Evolutionary conservation across 23 red algal species (phyloP), one percentile per base, ranked within the genome.

Genomic region (Gracilariopsis chorda): DNA sequence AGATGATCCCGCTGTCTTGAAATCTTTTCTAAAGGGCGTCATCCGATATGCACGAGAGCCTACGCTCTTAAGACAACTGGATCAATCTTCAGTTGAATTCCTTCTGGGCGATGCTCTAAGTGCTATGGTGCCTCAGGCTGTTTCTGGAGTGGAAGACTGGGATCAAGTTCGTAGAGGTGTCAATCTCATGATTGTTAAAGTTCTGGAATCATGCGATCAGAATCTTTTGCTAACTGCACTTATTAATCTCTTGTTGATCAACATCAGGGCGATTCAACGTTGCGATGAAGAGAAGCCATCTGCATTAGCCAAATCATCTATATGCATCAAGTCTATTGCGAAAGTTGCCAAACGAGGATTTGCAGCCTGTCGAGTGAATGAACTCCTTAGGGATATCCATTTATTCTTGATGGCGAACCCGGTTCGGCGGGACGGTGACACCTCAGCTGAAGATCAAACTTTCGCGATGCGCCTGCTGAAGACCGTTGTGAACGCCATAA

Each of bases 111-210:
- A 91, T 82, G 88, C 77, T 1, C 74, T 91, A 19, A 70, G 82
- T 53, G 88, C 88, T 42, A 91, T 91, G 88, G 53, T 91, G 28
- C 88, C 73, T 33, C 75, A 91, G 48, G 59, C 57, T 24, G 77
- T 91, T 5, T 0, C 28, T 11, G 88, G 77, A 6, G 88, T 91
- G 13, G 88, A 80, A 37, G 88, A 91, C 25, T 91, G 88, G 88
- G 88, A 91, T 73, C 88, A 82, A n/a, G 88, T 91, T 21, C 29
- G 88, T 48, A 55, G 88, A 69, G 88, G 88, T n/a, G 88, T 91
- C 2, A 91, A 91, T 39, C 68, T 91, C 29, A 68, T 70, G 37
- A 82, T 91, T 53, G 74, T 91, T 24, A 91, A 91, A 48, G 75
- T 91, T 20, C 46, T 91, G 75, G 88, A 91, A 40, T 82, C 88